Conservation (phyloP, 2,329 filamentous ascomycete species). For the Colletotrichum cereale region DNA sequence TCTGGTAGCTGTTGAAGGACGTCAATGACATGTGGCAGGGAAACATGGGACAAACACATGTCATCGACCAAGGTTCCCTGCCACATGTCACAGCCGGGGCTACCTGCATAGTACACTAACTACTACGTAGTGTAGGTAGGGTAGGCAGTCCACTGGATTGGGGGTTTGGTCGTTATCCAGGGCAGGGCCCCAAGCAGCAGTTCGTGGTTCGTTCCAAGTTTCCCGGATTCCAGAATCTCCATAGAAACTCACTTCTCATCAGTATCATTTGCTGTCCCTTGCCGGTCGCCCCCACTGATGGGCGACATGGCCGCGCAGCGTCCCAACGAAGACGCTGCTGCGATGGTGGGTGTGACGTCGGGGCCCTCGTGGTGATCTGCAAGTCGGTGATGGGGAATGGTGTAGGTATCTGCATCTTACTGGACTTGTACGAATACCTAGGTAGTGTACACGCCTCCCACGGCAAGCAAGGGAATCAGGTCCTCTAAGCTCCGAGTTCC, state of each 20-base stretch:
- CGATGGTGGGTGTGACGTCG: constrained; percentile 4
- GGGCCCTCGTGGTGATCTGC: background rate
- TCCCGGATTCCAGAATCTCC: constrained; percentile 12
- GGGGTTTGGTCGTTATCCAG: background rate
- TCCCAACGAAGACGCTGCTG: background rate
- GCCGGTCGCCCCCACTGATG: background rate
- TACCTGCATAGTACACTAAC: too few species aligned
- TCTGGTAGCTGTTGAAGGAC: background rate
- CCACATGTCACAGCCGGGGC: constrained; percentile 9
- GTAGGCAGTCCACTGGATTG: background rate
- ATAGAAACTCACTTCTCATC: constrained; percentile 5
- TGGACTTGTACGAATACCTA: too few species aligned
- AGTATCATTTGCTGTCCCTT: background rate
- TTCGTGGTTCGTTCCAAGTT: constrained; percentile 35
- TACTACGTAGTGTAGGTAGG: too few species aligned
- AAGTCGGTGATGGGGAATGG: constrained; percentile 9
- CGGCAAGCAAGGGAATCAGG: background rate
- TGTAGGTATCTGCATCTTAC: background rate
- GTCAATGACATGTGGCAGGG: background rate
- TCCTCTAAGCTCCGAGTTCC: constrained; percentile 1
- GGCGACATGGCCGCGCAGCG: constrained; percentile 3
- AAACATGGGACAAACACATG: constrained; percentile 36
- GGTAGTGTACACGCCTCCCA: background rate
- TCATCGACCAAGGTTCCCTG: constrained; percentile 31
- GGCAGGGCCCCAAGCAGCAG: background rate